phyloP scores from a whole-genome alignment of 371 early-diverging fungal species.

The Massospora cicadina region DNA sequence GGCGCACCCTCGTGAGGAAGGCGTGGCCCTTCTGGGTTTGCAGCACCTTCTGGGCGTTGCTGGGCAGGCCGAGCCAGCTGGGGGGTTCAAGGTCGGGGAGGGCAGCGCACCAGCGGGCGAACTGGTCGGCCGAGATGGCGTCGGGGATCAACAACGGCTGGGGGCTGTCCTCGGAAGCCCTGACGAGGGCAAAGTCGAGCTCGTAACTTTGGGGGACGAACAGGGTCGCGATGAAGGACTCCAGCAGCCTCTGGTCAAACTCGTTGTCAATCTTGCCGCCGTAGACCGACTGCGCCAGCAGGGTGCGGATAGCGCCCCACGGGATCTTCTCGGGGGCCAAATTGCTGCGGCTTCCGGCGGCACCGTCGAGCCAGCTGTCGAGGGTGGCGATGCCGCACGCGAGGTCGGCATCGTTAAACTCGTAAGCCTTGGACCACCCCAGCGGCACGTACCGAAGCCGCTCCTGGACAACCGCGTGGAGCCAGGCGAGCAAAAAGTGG shows the following conservation, averaged over 20 bases:
- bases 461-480: constrained; percentile 88
- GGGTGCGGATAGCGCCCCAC: constrained; percentile 77
- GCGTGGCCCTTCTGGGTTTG: constrained; percentile 47
- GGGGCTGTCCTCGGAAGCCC: constrained; percentile 20
- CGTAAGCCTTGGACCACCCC: constrained; percentile 94
- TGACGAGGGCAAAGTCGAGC: constrained; percentile 58
- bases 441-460: constrained; percentile 90
- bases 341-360: constrained; percentile 66
- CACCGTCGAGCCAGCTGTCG: constrained; percentile 76
- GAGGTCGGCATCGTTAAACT: constrained; percentile 94
- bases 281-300: constrained; percentile 80
- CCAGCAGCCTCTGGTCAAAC: constrained; percentile 71
- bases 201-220: constrained; percentile 74
- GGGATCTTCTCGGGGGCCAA: constrained; percentile 89
- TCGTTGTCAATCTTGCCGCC: constrained; percentile 93
- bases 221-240: constrained; percentile 70
- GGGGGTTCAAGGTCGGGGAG: constrained; percentile 91
- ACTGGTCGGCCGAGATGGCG: constrained; percentile 70
- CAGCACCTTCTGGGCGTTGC: constrained; percentile 81
- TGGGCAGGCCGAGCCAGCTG: constrained; percentile 90
- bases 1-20: constrained; percentile 63
- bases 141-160: constrained; percentile 57
- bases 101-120: constrained; percentile 69
- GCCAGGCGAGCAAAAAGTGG: constrained; percentile 91
- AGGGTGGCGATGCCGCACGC: constrained; percentile 76